Evolutionary conservation across 2,329 filamentous ascomycete species (phyloP).

Genomic region (Aspergillus sojae): DNA sequence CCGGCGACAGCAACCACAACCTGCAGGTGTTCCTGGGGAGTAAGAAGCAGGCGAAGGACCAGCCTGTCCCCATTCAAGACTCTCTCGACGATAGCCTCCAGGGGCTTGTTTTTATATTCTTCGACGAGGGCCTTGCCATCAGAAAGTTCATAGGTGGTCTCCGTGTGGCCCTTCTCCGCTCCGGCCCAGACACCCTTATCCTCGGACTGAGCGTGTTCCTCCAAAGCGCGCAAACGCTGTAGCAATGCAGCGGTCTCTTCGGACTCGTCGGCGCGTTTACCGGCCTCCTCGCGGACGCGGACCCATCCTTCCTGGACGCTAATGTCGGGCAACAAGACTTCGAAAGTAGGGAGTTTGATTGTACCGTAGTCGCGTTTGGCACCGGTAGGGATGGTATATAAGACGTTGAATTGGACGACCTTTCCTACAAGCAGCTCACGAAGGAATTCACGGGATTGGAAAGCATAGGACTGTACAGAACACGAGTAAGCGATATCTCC

Average conservation of each 20-base stretch:
- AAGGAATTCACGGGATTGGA: conserved; percentile 91
- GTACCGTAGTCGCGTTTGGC: conserved; percentile 84
- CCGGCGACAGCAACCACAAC: conserved; percentile 88
- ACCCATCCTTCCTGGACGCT: conserved; percentile 87
- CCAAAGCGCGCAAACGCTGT: conserved; percentile 75
- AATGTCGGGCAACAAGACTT: conserved; percentile 80
- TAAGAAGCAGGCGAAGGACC: conserved; percentile 77
- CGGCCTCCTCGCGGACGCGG: conserved; percentile 91
- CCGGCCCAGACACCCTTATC: conserved; percentile 80
- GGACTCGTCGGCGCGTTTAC: conserved; percentile 78
- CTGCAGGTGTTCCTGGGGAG: conserved; percentile 82
- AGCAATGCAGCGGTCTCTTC: conserved; percentile 72
- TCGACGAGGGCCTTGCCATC: conserved; percentile 76
- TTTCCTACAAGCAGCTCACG: conserved; percentile 84
- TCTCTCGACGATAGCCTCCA: conserved; percentile 86
- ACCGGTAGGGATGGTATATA: conserved; percentile 82
- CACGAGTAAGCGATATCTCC: conserved; percentile 8
- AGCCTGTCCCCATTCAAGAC: conserved; percentile 90
- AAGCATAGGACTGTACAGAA: conserved; percentile 69
- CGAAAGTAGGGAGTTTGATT: conserved; percentile 66
- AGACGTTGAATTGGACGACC: conserved; percentile 77
- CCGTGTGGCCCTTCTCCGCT: conserved; percentile 64
- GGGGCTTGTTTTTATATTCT: conserved; percentile 78
- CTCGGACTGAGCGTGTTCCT: conserved; percentile 76
- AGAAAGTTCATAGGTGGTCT: conserved; percentile 78